phyloP scores from a whole-genome alignment of 371 early-diverging fungal species.

The Mortierella sp. region DNA sequence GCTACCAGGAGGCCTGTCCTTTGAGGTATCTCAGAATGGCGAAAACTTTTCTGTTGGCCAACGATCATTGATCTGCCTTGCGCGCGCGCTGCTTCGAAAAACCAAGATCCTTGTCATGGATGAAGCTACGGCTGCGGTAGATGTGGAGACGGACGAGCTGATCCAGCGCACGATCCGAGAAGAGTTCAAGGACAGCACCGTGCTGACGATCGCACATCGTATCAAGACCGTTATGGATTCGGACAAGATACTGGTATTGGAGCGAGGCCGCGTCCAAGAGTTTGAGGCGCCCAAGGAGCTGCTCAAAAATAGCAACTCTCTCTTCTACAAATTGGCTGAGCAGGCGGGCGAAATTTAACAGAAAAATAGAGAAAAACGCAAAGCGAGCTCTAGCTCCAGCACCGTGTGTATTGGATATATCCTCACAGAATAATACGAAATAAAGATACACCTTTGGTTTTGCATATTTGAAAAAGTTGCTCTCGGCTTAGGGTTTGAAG shows the following conservation, averaged over 20 bases:
- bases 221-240: constrained; percentile 70
- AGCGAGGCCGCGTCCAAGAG: constrained; percentile 65
- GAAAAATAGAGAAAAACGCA: too few species aligned
- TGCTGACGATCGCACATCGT: constrained; percentile 54
- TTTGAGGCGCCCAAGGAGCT: constrained; percentile 66
- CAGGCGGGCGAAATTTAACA: constrained; percentile 34
- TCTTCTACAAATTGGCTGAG: constrained; percentile 63
- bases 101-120: constrained; percentile 68
- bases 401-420: neutral
- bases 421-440: too few species aligned
- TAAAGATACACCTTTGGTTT: too few species aligned
- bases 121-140: constrained; percentile 84
- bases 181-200: constrained; percentile 57
- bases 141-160: constrained; percentile 81
- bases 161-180: constrained; percentile 90
- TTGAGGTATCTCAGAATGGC: constrained; percentile 59
- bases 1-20: constrained; percentile 60
- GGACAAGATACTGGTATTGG: constrained; percentile 68
- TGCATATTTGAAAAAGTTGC: too few species aligned
- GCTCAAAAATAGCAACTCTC: constrained; percentile 58
- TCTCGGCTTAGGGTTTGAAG: constrained; percentile 13
- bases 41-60: constrained; percentile 72
- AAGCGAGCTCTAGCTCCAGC: too few species aligned
- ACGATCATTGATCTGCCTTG: constrained; percentile 69
- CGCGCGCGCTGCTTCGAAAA: constrained; percentile 64